Evolutionary conservation across 345 rosid genomes (phyloP).

Genomic region (Pistacia vera): DNA sequence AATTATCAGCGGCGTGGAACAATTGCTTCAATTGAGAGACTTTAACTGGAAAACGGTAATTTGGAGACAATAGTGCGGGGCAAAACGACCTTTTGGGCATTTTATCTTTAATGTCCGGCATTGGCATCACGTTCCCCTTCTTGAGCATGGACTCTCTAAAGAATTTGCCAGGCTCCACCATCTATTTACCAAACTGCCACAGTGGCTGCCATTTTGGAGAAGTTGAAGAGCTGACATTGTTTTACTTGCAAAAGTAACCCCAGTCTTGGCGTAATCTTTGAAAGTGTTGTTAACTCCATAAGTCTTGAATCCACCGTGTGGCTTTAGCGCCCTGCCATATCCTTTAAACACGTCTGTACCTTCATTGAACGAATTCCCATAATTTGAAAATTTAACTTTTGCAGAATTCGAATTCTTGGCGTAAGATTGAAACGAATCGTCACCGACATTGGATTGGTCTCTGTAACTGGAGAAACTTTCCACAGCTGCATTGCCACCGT

Average conservation of each 20-base stretch:
- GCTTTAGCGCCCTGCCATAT: conserved; percentile 49
- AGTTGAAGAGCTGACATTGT: conserved; percentile 26
- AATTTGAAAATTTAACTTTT: conserved; percentile 47
- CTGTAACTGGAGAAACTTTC: conserved; percentile 60
- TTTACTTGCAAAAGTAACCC: conserved; percentile 53
- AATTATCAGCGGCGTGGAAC: conserved; percentile 65
- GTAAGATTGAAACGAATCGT: conserved; percentile 65
- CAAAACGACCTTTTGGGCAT: conserved; percentile 90
- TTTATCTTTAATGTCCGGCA: conserved; percentile 89
- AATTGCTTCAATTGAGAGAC: conserved; percentile 31
- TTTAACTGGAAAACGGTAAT: conserved; percentile 57
- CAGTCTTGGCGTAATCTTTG: conserved; percentile 52
- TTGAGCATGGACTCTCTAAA: conserved; percentile 72
- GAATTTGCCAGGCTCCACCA: conserved; percentile 87
- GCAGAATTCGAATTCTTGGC: conserved; percentile 52
- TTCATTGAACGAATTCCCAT: conserved; percentile 58
- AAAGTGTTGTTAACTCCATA: conserved; percentile 58
- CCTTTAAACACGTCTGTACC: conserved; percentile 60
- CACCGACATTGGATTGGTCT: conserved; percentile 59
- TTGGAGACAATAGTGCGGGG: conserved; percentile 68
- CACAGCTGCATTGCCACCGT: conserved; percentile 43
- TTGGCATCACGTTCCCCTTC: conserved; percentile 63
- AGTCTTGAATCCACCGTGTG: conserved; percentile 40
- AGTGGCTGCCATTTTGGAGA: conserved; percentile 4
- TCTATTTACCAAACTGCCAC: conserved; percentile 50